Evolutionary conservation across 169 alveolate species (phyloP), one percentile per base, ranked within the genome.

Genomic region (Plasmodium yoelii): DNA sequence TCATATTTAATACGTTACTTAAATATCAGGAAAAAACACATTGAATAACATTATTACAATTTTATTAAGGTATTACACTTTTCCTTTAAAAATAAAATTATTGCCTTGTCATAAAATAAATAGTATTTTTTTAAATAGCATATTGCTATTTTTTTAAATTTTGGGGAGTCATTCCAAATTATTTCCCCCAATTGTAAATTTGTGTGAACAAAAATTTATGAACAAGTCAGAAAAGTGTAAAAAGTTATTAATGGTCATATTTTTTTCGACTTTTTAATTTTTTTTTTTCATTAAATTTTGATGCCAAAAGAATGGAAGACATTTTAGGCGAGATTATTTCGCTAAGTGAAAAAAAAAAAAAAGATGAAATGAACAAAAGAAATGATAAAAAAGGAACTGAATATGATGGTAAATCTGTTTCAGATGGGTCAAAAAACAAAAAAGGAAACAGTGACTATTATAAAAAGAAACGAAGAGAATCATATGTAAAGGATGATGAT

Each of bases 321-420:
- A 75, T 75, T 10, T 55, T 75, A 24, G 64, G 64, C 15, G 88
- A 75, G 9, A 75, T 75, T 12, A 75, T 75, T 46, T 75, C 88
- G 15, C 18, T 75, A 22, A 75, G 75, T 28, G 88, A 75, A 46
- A 60, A 75, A 44, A 60, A 75, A 44, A 75, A 75, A 57, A 65
- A 57, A 22, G 42, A 46, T 47, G 72, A 44, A 53, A 68, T 24
- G 70, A 47, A 9, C 19, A 22, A 15, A 13, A 19, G 46, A 19
- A 64, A 28, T 22, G n/a, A 57, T 10, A 12, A 13, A 57, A 22
- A 67, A 26, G 47, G 5, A 24, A 6, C 13, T 24, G 46, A 49
- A 12, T 12, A 57, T 15, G 19, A 5, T 57, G 10, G 65, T 12
- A 53, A 13, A 15, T 34, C 6, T 0, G 42, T 34, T 34, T 34